Conservation (phyloP, 2,329 filamentous ascomycete genomes). For the Thelonectria blattea region DNA sequence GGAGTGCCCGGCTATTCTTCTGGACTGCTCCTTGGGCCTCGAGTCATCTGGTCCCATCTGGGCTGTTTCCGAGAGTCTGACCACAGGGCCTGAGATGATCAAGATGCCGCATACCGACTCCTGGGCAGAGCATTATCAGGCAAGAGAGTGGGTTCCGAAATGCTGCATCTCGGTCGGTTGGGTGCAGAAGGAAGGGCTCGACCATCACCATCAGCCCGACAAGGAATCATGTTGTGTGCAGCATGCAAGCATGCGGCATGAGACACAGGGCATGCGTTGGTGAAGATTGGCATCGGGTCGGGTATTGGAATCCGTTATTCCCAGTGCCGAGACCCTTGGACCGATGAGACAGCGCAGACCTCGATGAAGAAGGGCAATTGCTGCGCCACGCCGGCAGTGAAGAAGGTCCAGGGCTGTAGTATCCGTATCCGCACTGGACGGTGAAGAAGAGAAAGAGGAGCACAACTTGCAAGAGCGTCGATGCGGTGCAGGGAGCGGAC, state of each 20-base stretch:
- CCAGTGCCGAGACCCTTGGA: conserved; percentile 4
- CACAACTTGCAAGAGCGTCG: background rate
- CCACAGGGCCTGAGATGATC: conserved; percentile 1
- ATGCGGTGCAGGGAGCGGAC: no score
- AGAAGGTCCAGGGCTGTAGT: background rate
- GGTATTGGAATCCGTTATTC: background rate
- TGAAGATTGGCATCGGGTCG: conserved; percentile 11
- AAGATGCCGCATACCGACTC: background rate
- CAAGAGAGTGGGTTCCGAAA: conserved; percentile 1
- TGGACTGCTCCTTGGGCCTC: conserved; percentile 1
- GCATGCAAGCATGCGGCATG: conserved; percentile 9
- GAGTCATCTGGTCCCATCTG: background rate
- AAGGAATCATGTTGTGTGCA: conserved; percentile 6
- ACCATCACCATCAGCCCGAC: conserved; percentile 6
- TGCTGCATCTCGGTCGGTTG: background rate
- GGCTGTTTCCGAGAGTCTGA: background rate
- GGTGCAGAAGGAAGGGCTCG: background rate
- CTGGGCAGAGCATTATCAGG: background rate
- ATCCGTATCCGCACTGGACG: no score
- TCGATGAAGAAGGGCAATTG: conserved; percentile 1
- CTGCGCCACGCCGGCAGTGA: background rate
- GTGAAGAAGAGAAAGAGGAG: background rate
- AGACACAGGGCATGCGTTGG: conserved; percentile 3
- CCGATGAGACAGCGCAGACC: conserved; percentile 2
- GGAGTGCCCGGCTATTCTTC: conserved; percentile 8